Percentiles rank a stretch among this genome's conserved stretches.
Evolutionary conservation across 2,329 filamentous ascomycete species (phyloP).

Genomic region (Nakataea oryzae): DNA sequence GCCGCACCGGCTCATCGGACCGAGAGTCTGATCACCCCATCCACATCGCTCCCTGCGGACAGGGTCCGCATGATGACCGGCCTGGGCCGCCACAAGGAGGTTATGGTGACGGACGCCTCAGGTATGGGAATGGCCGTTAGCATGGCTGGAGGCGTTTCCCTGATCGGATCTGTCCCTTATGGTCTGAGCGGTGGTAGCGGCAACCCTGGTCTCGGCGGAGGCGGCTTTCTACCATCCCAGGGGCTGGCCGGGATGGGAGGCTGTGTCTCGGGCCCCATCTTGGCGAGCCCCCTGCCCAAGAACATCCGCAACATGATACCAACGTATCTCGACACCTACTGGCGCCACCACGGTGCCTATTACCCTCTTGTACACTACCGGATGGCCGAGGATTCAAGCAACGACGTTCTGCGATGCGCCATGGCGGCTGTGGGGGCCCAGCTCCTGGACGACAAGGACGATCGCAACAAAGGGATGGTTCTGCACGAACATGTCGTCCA

Average conservation of each 20-base stretch:
- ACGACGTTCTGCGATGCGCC: slow-evolving; percentile 37
- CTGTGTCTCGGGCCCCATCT: slow-evolving; percentile 7
- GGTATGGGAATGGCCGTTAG: slow-evolving; percentile 9
- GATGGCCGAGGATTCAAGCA: slow-evolving; percentile 28
- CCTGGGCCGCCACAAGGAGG: slow-evolving; percentile 28
- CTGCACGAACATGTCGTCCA: slow-evolving; percentile 41
- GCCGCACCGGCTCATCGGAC: slow-evolving; percentile 30
- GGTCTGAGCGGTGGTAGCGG: slow-evolving; percentile 8
- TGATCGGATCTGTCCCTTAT: neutral
- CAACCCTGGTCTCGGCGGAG: slow-evolving; percentile 6
- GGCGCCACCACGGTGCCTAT: slow-evolving; percentile 36
- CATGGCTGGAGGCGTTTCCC: slow-evolving; percentile 2
- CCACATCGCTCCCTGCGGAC: slow-evolving; percentile 25
- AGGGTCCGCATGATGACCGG: slow-evolving; percentile 24
- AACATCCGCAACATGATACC: slow-evolving; percentile 32
- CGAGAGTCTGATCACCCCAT: slow-evolving; percentile 37
- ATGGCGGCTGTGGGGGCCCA: slow-evolving; percentile 49
- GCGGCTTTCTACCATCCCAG: slow-evolving; percentile 21
- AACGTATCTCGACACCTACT: slow-evolving; percentile 40
- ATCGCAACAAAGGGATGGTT: slow-evolving; percentile 36
- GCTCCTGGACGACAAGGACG: slow-evolving; percentile 33
- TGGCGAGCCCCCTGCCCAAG: slow-evolving; percentile 21
- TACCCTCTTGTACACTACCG: slow-evolving; percentile 40
- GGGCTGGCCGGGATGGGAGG: slow-evolving; percentile 17
- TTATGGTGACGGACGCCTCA: slow-evolving; percentile 21